Conservation (phyloP, 164 flowering plant genomes). For the Sedum album region DNA sequence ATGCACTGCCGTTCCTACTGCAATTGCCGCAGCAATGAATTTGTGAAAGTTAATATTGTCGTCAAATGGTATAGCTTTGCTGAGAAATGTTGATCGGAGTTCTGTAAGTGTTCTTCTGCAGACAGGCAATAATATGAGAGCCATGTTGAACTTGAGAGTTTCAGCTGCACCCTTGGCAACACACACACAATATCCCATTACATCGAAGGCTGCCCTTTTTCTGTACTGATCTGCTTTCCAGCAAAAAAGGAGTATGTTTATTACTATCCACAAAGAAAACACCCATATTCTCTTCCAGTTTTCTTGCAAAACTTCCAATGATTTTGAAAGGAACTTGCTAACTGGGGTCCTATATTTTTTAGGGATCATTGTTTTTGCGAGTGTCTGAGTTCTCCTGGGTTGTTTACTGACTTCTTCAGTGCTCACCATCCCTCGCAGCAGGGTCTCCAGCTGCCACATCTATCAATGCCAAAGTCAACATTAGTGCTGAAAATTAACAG, state of each 20-base stretch:
- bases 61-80: slow-evolving; percentile 60
- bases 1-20: slow-evolving; percentile 38
- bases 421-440: slow-evolving; percentile 56
- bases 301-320: slow-evolving; percentile 38
- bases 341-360: slow-evolving; percentile 51
- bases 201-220: slow-evolving; percentile 21
- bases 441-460: slow-evolving; percentile 89
- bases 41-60: slow-evolving; percentile 94
- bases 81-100: slow-evolving; percentile 63
- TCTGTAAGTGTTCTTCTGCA: slow-evolving; percentile 73
- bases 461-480: slow-evolving; percentile 16
- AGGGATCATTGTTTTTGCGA: slow-evolving; percentile 83
- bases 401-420: slow-evolving; percentile 23
- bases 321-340: slow-evolving; percentile 25
- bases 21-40: slow-evolving; percentile 50
- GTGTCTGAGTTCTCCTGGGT: slow-evolving; percentile 23
- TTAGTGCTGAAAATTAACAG: neutral
- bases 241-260: slow-evolving; percentile 39
- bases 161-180: slow-evolving; percentile 88
- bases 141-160: slow-evolving; percentile 82
- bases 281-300: slow-evolving; percentile 81
- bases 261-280: slow-evolving; percentile 35
- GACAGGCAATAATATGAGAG: slow-evolving; percentile 78
- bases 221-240: slow-evolving; percentile 48
- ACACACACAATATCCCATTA: slow-evolving; percentile 77